Evolutionary conservation across 2,329 filamentous ascomycete genomes (phyloP), one percentile per base, ranked within the genome.

Genomic region (Phaeosphaeriaceae sp.): DNA sequence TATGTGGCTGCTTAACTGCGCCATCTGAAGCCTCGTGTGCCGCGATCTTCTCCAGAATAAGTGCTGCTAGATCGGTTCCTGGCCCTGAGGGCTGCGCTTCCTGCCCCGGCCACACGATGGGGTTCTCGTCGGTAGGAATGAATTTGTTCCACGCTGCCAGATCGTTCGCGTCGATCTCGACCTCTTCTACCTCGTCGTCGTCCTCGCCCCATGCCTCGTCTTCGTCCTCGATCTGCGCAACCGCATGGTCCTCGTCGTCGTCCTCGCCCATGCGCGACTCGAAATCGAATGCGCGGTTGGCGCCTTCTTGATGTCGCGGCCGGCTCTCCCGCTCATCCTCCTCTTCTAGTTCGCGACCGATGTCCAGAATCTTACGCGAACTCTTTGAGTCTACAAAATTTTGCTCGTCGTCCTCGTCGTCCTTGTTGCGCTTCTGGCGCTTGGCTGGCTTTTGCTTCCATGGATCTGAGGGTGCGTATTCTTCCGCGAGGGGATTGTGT

Each of bases 31-130:
- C 90, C 81, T 99, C 95, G 70, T 96, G 91, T 58, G 91, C 90
- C 4, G 93, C 92, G 73, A 99, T 99, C 80, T 96, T 97, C 73
- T 94, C 89, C 57, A 99, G 81, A 64, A 99, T 99, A 62, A 99
- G 82, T 72, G 97, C 93, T 17, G 95, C 93, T 56, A 99, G 83
- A 76, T 98, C 97, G 62, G 90, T 92, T 51, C 79, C 79, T 13
- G 75, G 76, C 11, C 77, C 79, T 17, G 71, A 65, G 61, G 75
- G 60, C 67, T 76, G 73, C 17, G 73, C 71, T 54, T 78, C 74
- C 22, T 83, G 83, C 25, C 86, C 86, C 45, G 91, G 86, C 74
- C 89, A 88, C 65, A 93, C 82, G 65, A 95, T 85, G 3, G 91
- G 88, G 65, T 93, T 87, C 61, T 92, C 89, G 67, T 91, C 84